phyloP scores from a whole-genome alignment of 148 eudicot species.

The Rhododendron simsii region DNA sequence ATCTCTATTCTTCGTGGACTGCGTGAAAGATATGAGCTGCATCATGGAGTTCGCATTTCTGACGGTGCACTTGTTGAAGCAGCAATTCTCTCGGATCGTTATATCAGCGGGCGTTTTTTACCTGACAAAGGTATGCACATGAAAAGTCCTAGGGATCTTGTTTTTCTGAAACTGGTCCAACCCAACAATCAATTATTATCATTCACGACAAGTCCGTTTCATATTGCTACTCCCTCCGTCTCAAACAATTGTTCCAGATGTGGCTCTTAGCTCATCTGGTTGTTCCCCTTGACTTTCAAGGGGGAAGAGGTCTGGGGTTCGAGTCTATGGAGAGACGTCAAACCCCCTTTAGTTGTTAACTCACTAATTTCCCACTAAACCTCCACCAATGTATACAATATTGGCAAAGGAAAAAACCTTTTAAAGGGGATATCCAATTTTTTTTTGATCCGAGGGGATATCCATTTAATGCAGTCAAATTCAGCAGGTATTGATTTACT shows the following conservation, averaged over 20 bases:
- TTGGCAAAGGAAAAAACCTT: too few relatives aligned
- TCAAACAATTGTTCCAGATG: neutral
- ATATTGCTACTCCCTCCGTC: neutral
- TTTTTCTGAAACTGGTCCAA: neutral
- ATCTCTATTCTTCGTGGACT: slow-evolving; percentile 93
- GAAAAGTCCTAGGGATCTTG: neutral
- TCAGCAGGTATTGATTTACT: neutral
- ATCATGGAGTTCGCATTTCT: slow-evolving; percentile 96
- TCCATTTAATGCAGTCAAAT: neutral
- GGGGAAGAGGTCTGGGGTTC: neutral
- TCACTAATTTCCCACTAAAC: neutral
- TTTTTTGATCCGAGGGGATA: neutral
- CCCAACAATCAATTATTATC: neutral
- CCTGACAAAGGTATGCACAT: slow-evolving; percentile 83
- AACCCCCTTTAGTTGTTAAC: neutral
- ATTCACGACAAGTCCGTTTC: neutral
- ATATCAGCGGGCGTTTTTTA: slow-evolving; percentile 88
- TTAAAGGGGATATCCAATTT: neutral
- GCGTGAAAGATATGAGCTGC: slow-evolving; percentile 95
- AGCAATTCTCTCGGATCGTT: slow-evolving; percentile 93
- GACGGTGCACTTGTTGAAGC: slow-evolving; percentile 96
- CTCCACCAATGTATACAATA: too few relatives aligned
- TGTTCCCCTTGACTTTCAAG: neutral
- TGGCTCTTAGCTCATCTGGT: neutral
- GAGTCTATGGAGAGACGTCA: neutral